A percentile compares a stretch with the other conserved stretches of the same genome.
These are phyloP conservation scores for Pyrrhoderma noxium DNA, from an alignment of 1,284 basidiomycete species.

Conservation along the genomic window DNA sequence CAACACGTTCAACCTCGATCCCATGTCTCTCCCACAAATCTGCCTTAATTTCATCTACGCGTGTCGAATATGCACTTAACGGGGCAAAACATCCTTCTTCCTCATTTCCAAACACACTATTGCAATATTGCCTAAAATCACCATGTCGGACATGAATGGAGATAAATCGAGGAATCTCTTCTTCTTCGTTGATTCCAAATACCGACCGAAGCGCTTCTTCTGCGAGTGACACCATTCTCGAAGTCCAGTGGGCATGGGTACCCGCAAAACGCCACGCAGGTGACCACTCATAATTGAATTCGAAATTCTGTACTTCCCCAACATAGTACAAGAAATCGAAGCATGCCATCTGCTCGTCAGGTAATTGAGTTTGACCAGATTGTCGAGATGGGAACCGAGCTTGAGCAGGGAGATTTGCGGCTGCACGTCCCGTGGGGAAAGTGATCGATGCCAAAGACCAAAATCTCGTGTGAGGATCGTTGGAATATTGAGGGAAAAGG, in stretches of 20 bases:
- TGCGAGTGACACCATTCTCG: constrained; percentile 32
- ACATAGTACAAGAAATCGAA: constrained; percentile 50
- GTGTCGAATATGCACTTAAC: constrained; percentile 46
- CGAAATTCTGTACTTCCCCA: constrained; percentile 33
- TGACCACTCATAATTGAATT: constrained; percentile 39
- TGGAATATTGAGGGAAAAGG: constrained; percentile 29
- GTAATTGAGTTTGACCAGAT: constrained; percentile 29
- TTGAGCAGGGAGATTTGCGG: constrained; percentile 24
- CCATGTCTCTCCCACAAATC: constrained; percentile 43
- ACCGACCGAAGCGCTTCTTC: constrained; percentile 35
- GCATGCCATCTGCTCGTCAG: constrained; percentile 47
- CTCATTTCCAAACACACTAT: constrained; percentile 22
- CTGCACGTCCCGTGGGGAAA: constrained; percentile 35
- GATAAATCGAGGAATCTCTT: constrained; percentile 44
- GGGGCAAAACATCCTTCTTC: constrained; percentile 54
- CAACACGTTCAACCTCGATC: constrained; percentile 44
- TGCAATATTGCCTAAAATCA: constrained; percentile 52
- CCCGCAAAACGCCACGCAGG: constrained; percentile 46
- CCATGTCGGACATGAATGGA: constrained; percentile 56
- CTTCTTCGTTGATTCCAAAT: constrained; percentile 30
- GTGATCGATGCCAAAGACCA: constrained; percentile 39
- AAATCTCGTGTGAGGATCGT: constrained; percentile 39
- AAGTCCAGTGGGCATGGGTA: constrained; percentile 39
- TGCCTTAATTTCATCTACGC: constrained; percentile 54
- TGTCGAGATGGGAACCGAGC: constrained; percentile 27